A percentile compares a stretch with the other conserved stretches of the same genome.
Conservation (phyloP, 2,329 filamentous ascomycete genomes). For the Aspergillus arachidicola region DNA sequence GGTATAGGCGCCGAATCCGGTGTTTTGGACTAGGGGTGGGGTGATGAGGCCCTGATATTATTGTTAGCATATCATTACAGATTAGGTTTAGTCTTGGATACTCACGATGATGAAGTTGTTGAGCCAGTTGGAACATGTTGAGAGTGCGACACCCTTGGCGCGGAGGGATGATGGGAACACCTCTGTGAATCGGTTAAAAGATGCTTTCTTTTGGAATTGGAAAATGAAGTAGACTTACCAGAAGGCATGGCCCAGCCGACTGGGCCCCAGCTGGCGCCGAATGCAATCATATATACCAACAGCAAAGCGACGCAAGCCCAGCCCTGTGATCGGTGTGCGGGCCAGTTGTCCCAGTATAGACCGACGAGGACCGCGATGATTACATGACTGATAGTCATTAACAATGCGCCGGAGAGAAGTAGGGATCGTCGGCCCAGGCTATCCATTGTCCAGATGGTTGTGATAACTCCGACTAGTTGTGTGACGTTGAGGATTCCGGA, state of each 20-base stretch:
- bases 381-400: slow-evolving; percentile 52
- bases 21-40: slow-evolving; percentile 64
- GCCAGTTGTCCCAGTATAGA: slow-evolving; percentile 55
- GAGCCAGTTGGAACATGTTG: slow-evolving; percentile 66
- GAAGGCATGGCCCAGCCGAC: slow-evolving; percentile 49
- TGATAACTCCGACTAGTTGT: slow-evolving; percentile 50
- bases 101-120: slow-evolving; percentile 63
- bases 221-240: slow-evolving; percentile 20
- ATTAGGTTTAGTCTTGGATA: slow-evolving; percentile 25
- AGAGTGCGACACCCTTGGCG: slow-evolving; percentile 68
- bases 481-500: slow-evolving; percentile 57
- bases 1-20: slow-evolving; percentile 55
- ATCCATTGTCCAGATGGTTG: slow-evolving; percentile 55
- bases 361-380: slow-evolving; percentile 59
- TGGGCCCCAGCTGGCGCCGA: slow-evolving; percentile 62
- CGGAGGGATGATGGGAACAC: slow-evolving; percentile 65
- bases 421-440: slow-evolving; percentile 50
- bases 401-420: slow-evolving; percentile 47
- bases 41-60: slow-evolving; percentile 59
- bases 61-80: not conserved
- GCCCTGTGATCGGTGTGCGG: slow-evolving; percentile 53
- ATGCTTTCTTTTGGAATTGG: not conserved
- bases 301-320: slow-evolving; percentile 61
- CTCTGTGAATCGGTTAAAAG: slow-evolving; percentile 46
- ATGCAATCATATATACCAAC: slow-evolving; percentile 65